Evolutionary conservation across 495 filamentous ascomycete species (phyloP).

Genomic region (Acidiella bohemica): DNA sequence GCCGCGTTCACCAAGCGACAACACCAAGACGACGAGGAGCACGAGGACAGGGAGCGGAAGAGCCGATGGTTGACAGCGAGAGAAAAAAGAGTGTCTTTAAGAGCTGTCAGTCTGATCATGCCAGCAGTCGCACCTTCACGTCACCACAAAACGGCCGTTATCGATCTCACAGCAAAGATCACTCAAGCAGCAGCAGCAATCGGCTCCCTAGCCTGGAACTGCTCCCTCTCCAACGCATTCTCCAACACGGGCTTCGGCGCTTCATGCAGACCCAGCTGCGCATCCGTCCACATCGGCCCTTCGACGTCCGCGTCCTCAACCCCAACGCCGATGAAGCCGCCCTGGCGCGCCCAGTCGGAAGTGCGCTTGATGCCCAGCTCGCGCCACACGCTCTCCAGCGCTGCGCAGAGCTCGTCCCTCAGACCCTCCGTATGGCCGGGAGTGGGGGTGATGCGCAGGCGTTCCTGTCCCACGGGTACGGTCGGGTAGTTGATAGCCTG

Average conservation of each 20-base stretch:
- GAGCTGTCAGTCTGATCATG: not conserved
- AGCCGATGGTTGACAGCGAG: not conserved
- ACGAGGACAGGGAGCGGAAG: not conserved
- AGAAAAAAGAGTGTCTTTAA: conserved; percentile 10
- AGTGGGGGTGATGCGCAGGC: conserved; percentile 87
- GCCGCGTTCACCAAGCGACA: not conserved
- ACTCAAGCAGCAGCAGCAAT: conserved; percentile 31
- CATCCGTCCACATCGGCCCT: conserved; percentile 71
- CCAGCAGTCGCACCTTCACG: not conserved
- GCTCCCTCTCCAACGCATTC: conserved; percentile 24
- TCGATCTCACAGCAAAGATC: not conserved
- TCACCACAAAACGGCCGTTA: conserved; percentile 1
- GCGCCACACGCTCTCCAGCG: conserved; percentile 75
- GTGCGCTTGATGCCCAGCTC: conserved; percentile 82
- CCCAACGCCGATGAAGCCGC: conserved; percentile 88
- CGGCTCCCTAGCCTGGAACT: conserved; percentile 27
- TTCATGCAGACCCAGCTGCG: conserved; percentile 61
- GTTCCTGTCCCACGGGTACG: conserved; percentile 89
- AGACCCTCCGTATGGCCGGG: conserved; percentile 75
- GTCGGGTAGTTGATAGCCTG: conserved; percentile 99
- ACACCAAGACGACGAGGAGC: not conserved
- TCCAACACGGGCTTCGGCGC: conserved; percentile 30
- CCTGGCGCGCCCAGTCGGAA: conserved; percentile 76
- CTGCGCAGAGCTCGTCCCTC: conserved; percentile 71
- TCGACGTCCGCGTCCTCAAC: conserved; percentile 44